Evolutionary conservation across 2,329 filamentous ascomycete species (phyloP), one percentile per base, ranked within the genome.

Genomic region (Paradendryphiella salina): DNA sequence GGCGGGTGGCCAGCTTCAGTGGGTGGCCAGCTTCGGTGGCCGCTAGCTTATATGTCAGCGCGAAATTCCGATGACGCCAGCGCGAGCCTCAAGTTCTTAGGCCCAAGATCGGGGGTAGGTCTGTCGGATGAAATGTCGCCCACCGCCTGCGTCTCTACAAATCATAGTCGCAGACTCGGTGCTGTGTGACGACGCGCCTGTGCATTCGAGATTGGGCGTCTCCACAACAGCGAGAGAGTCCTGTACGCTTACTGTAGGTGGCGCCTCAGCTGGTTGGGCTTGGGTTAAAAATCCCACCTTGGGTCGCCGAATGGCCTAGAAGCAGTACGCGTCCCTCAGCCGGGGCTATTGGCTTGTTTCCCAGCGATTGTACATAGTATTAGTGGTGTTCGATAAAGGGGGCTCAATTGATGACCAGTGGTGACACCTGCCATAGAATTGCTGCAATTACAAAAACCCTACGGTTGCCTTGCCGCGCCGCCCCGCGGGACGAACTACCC

Each of bases 401-500:
- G 35, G 33, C 48, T 52, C 33, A 34, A 48, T 37, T 34, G 38
- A 41, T 42, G 17, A 29, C 29, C 38, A 35, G 31, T 38, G 45
- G 50, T 52, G 52, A 49, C 46, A 52, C 37, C 50, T 45, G 40
- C 36, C 13, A 31, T 26, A 46, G 39, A 46, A 17, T 36, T 23
- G 36, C 28, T 23, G 36, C 44, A 18, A 36, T 54, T 23, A 26
- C 47, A 42, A 50, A 49, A 35, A 36, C 29, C 33, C 46, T 41
- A 17, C 26, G 28, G 23, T 28, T 33, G 45, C 40, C 48, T 36
- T 41, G 41, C 38, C 45, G 34, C 52, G 36, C 33, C 54, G 56
- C 54, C 57, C 59, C 60, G 52, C 57, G 39, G 42, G 21, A 44
- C 45, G 23, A 44, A 40, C 33, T 53, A 53, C 53, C 53, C 54